Evolutionary conservation across 176 grass and related monocot species (phyloP).

Genomic region (Bromus sterilis): DNA sequence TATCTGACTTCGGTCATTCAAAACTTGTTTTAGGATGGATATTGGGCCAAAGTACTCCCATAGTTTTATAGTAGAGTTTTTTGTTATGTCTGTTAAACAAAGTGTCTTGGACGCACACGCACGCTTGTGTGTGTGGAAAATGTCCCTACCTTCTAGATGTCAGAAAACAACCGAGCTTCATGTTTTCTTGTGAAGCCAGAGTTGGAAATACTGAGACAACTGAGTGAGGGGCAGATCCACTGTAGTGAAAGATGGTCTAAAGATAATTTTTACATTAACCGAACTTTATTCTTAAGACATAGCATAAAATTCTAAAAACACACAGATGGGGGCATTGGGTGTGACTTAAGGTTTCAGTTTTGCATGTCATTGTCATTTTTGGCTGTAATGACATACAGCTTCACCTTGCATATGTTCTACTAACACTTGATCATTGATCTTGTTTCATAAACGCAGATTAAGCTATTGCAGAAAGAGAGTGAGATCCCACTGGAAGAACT

Average conservation of each 20-base stretch:
- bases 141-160: background rate
- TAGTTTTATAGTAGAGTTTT: background rate
- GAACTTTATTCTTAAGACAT: background rate
- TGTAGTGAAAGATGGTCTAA: background rate
- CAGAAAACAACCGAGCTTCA: background rate
- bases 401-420: slow-evolving; percentile 2
- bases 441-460: slow-evolving; percentile 54
- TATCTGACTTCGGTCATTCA: background rate
- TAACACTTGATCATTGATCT: slow-evolving; percentile 15
- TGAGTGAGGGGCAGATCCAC: background rate
- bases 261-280: background rate
- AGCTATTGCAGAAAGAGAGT: slow-evolving; percentile 86
- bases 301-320: background rate
- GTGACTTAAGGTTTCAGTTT: background rate
- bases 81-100: background rate
- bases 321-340: background rate
- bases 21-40: background rate
- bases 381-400: background rate
- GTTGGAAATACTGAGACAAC: background rate
- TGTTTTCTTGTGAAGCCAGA: slow-evolving; percentile 9
- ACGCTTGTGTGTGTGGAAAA: background rate
- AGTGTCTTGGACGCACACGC: background rate
- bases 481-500: slow-evolving; percentile 90
- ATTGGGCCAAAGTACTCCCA: background rate
- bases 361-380: background rate